A percentile compares a stretch with the other conserved stretches of the same genome.
These are phyloP conservation scores for Pseudozyma sp. DNA, from an alignment of 1,284 basidiomycete species.

Conservation along the genomic window DNA sequence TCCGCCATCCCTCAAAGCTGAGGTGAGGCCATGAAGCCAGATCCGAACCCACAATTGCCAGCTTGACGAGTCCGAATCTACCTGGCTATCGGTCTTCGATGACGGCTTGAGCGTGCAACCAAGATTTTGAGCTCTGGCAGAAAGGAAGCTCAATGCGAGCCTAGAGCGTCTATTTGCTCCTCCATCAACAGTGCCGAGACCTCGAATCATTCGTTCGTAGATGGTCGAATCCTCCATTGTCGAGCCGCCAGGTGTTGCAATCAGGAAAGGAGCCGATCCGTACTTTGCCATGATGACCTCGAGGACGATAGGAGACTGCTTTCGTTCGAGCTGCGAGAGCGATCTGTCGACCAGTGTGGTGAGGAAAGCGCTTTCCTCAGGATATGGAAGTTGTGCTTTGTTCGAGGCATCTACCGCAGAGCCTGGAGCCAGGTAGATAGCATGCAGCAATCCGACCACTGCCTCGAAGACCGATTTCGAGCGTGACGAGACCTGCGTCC, in stretches of 20 bases:
- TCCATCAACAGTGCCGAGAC: constrained; percentile 44
- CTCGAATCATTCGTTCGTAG: constrained; percentile 49
- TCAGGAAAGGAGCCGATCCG: constrained; percentile 39
- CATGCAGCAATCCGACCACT: constrained; percentile 21
- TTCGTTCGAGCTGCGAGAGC: constrained; percentile 38
- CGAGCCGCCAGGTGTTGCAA: constrained; percentile 11
- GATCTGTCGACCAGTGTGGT: constrained; percentile 32
- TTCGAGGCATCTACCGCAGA: background rate
- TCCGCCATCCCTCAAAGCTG: constrained; percentile 31
- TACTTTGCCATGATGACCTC: constrained; percentile 43
- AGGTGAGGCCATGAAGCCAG: constrained; percentile 25
- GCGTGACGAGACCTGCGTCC: constrained; percentile 37
- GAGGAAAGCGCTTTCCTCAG: constrained; percentile 26
- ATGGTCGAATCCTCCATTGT: constrained; percentile 17
- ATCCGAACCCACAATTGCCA: constrained; percentile 36
- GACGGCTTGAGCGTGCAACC: constrained; percentile 18
- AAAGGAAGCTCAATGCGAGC: constrained; percentile 34
- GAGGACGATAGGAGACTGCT: constrained; percentile 45
- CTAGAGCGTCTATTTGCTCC: constrained; percentile 40
- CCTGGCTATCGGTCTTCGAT: constrained; percentile 1
- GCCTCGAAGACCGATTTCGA: constrained; percentile 42
- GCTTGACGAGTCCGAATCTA: background rate
- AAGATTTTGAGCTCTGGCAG: constrained; percentile 28
- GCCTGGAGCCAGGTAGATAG: constrained; percentile 11
- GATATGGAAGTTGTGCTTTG: constrained; percentile 17